Evolutionary conservation across 208 protist genomes (phyloP).

Genomic region (Trypanosoma avium): DNA sequence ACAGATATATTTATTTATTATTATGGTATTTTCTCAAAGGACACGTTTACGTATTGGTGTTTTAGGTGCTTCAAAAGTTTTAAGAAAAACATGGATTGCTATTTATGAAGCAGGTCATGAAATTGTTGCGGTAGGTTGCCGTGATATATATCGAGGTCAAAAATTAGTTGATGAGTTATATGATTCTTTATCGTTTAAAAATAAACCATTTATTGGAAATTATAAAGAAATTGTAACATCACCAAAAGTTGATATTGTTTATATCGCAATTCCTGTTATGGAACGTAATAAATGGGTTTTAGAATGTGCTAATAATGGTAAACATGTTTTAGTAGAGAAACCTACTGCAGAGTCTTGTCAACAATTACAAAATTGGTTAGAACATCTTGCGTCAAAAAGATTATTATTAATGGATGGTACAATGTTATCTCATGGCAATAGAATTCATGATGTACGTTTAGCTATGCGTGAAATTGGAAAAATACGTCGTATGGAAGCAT

Average conservation of each 20-base stretch:
- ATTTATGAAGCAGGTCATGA: conserved; percentile 42
- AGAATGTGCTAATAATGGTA: conserved; percentile 49
- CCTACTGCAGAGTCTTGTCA: conserved; percentile 36
- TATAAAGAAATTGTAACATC: conserved; percentile 61
- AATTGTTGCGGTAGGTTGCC: conserved; percentile 45
- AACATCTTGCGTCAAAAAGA: conserved; percentile 34
- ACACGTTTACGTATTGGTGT: conserved; percentile 44
- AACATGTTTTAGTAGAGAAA: conserved; percentile 77
- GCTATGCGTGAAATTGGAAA: conserved; percentile 35
- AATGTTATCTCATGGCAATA: conserved; percentile 53
- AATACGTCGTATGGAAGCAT: conserved; percentile 45
- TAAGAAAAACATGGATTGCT: conserved; percentile 38
- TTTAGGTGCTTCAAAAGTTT: conserved; percentile 42
- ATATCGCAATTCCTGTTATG: conserved; percentile 60
- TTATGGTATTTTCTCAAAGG: conserved; percentile 2
- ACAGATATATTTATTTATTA: no score
- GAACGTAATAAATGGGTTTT: conserved; percentile 53
- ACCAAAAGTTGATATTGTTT: conserved; percentile 62
- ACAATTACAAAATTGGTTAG: conserved; percentile 51
- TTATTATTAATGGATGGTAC: conserved; percentile 78
- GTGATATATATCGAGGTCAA: conserved; percentile 29
- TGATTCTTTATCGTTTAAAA: neutral
- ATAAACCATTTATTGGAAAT: conserved; percentile 29
- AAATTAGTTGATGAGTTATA: conserved; percentile 29
- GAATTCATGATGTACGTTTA: conserved; percentile 44